A percentile compares a stretch with the other conserved stretches of the same genome.
phyloP scores from a whole-genome alignment of 805 yeast genomes.

The Komagataella mondaviorum region DNA sequence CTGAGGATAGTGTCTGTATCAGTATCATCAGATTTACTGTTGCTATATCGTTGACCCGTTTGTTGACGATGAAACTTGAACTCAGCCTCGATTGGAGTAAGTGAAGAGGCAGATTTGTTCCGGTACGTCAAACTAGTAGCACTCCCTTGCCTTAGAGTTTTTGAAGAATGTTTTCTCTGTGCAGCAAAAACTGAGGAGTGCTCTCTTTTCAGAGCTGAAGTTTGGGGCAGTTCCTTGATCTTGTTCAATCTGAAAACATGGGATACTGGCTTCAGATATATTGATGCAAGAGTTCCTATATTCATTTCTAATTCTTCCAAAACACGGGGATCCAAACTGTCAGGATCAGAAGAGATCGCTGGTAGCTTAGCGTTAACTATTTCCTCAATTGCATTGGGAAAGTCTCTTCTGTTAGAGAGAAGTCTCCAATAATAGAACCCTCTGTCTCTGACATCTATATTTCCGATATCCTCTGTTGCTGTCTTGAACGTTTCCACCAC shows the following conservation, averaged over 20 bases:
- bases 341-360: conserved; percentile 49
- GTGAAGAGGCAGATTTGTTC: neutral
- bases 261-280: conserved; percentile 74
- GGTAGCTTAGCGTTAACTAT: conserved; percentile 56
- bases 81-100: neutral
- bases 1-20: neutral
- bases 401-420: conserved; percentile 34
- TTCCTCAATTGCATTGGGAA: conserved; percentile 25
- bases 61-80: neutral
- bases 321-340: conserved; percentile 52
- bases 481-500: conserved; percentile 46
- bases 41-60: neutral
- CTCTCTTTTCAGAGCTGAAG: conserved; percentile 26
- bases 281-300: conserved; percentile 72
- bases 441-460: conserved; percentile 80
- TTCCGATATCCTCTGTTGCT: conserved; percentile 62
- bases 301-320: conserved; percentile 74
- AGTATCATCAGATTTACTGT: neutral
- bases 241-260: conserved; percentile 63
- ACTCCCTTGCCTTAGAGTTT: neutral
- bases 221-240: conserved; percentile 30
- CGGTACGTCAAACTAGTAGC: neutral
- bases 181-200: neutral
- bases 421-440: conserved; percentile 82
- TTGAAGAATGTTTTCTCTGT: neutral